These are phyloP conservation scores for Carnegiea gigantea DNA, from an alignment of 179 eudicot species.

Conservation along the genomic window DNA sequence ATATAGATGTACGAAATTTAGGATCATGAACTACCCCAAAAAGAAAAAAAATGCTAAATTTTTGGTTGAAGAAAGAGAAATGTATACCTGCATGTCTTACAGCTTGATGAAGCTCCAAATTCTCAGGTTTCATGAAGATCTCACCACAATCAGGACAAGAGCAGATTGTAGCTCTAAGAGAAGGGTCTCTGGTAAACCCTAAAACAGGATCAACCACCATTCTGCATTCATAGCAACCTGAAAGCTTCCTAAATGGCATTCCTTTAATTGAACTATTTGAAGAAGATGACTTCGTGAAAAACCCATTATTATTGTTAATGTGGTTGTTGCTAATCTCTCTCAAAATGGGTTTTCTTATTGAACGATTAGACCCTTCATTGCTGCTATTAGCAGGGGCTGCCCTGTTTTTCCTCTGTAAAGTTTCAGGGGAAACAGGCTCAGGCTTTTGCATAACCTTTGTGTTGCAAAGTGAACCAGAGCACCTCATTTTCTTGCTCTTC, in stretches of 20 bases:
- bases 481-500: slow-evolving; percentile 72
- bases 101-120: slow-evolving; percentile 88
- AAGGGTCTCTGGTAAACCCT: slow-evolving; percentile 68
- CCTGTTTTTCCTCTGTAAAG: slow-evolving; percentile 6
- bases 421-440: slow-evolving; percentile 1
- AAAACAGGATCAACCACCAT: slow-evolving; percentile 91
- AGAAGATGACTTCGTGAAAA: slow-evolving; percentile 20
- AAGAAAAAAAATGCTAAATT: no score
- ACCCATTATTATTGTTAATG: slow-evolving; percentile 15
- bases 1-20: neutral
- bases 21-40: neutral
- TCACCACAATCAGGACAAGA: slow-evolving; percentile 86
- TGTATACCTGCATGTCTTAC: slow-evolving; percentile 83
- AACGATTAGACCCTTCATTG: slow-evolving; percentile 42
- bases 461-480: slow-evolving; percentile 83
- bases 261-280: slow-evolving; percentile 41
- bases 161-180: slow-evolving; percentile 67
- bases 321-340: slow-evolving; percentile 30
- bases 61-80: neutral
- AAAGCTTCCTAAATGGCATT: slow-evolving; percentile 72
- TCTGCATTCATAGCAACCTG: slow-evolving; percentile 92
- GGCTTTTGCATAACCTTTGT: slow-evolving; percentile 81
- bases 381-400: slow-evolving; percentile 18
- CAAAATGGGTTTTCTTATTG: slow-evolving; percentile 35
- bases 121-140: slow-evolving; percentile 74